Evolutionary conservation across 768 basidiomycete species (phyloP).

Genomic region (Lanmaoa pseudosensibilis): DNA sequence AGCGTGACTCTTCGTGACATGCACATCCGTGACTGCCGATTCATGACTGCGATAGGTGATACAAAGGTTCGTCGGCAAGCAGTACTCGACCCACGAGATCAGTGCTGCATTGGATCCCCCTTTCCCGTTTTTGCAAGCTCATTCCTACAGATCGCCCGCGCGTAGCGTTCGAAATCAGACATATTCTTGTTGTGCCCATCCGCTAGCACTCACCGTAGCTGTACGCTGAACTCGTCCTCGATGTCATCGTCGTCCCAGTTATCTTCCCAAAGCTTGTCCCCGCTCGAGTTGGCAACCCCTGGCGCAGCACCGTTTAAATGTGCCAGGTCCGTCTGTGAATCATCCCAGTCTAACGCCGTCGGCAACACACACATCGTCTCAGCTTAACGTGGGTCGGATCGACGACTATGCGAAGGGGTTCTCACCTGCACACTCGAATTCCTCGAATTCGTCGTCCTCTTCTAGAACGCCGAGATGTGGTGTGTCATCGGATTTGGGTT

Average conservation of each 20-base stretch:
- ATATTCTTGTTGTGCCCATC: no score
- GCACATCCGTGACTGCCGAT: no score
- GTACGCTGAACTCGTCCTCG: slow-evolving; percentile 95
- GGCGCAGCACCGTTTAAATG: slow-evolving; percentile 73
- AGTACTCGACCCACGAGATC: slow-evolving; percentile 10
- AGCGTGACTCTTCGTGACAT: no score
- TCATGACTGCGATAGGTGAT: no score
- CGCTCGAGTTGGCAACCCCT: slow-evolving; percentile 74
- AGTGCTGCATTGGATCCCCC: slow-evolving; percentile 57
- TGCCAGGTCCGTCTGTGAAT: slow-evolving; percentile 78
- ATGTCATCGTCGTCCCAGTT: slow-evolving; percentile 99
- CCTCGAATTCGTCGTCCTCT: slow-evolving; percentile 97
- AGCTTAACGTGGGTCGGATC: neutral
- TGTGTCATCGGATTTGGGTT: slow-evolving; percentile 46
- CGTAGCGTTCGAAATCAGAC: neutral
- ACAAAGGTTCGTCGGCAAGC: neutral
- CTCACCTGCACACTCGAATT: slow-evolving; percentile 81
- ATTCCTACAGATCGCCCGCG: slow-evolving; percentile 40
- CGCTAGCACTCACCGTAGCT: slow-evolving; percentile 69
- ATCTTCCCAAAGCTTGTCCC: slow-evolving; percentile 97
- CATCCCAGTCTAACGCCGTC: slow-evolving; percentile 75
- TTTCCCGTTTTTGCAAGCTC: slow-evolving; percentile 63
- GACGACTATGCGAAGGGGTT: neutral
- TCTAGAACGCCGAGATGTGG: slow-evolving; percentile 86
- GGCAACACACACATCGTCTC: neutral